These are phyloP conservation scores for Aureobasidium zeae DNA, from an alignment of 2,329 filamentous ascomycete genomes.

Conservation along the genomic window DNA sequence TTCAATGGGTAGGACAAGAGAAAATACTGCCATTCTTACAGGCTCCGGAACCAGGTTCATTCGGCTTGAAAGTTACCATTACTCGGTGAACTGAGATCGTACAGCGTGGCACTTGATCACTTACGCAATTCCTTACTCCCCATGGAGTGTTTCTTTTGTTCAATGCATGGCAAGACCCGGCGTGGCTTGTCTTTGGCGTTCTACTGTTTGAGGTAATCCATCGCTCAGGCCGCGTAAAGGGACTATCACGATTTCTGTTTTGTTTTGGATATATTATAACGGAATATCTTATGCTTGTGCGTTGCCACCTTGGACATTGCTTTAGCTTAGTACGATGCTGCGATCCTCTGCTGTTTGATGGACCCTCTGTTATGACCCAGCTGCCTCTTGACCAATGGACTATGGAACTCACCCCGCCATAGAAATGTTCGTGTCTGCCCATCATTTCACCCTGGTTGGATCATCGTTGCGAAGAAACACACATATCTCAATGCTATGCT, in stretches of 20 bases:
- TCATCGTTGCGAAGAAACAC: too few species aligned
- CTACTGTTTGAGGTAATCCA: conserved; percentile 10
- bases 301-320: neutral
- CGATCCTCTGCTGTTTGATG: neutral
- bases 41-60: too few species aligned
- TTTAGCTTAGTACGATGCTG: neutral
- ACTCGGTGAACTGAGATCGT: too few species aligned
- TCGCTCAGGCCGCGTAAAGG: neutral
- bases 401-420: neutral
- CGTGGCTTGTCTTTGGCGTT: conserved; percentile 6
- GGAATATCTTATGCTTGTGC: neutral
- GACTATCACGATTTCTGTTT: conserved; percentile 4
- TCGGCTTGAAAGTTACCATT: too few species aligned
- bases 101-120: too few species aligned
- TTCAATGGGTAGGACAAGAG: too few species aligned
- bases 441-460: neutral
- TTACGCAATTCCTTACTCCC: neutral
- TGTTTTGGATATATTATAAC: conserved; percentile 1
- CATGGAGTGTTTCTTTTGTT: conserved; percentile 2
- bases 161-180: conserved; percentile 3
- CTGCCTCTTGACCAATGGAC: neutral
- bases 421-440: neutral
- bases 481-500: neutral
- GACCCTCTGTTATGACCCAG: neutral
- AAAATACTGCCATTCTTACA: too few species aligned